Base-by-base conservation (phyloP, 1,139 yeast genomes). In the Blastobotrys indianensis region DNA sequence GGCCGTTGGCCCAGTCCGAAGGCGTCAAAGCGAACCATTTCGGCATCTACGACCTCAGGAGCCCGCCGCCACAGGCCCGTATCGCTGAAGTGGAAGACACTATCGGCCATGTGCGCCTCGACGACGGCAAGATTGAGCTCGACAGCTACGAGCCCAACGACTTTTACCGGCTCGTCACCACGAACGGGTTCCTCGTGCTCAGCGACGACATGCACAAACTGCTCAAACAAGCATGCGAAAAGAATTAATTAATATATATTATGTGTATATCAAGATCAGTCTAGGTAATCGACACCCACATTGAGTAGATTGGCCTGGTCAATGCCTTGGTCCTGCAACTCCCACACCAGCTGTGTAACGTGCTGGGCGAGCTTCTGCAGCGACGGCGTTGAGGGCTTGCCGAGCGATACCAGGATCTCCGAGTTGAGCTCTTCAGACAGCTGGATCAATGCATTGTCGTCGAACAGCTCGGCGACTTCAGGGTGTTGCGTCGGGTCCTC, bases 11-110 rank as follows among this genome's bases (percentile, higher is more conserved):
- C 1, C 73, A 79, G 4, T 75, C 77, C 32, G 81, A 76, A 57
- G 62, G 52, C 42, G 31, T 50, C 43, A 28, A 35, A 13, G 52
- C 70, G 37, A 66, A 75, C 0, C 80, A 65, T 63, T 80, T 83
- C 82, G 86, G 88, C 5, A 74, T 85, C 38, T 82, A 79, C 56
- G 95, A 85, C 59, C 72, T 82, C 52, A 70, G 94, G 50, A 77
- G 74, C 45, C 73, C 79, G 2, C 90, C 94, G 1, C 68, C 76
- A 20, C 79, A 76, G 53, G 85, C 85, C 10, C 72, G 94, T 48
- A 74, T 78, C 16, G 88, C 94, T 0, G 85, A 81, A 20, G 77
- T 83, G 4, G 87, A 82, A 51, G 83, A 82, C 56, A 79, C 80
- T 1, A 69, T 80, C 49, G 95, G 95, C 0, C 83, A 82, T 56